Base-by-base conservation (phyloP, 2,329 filamentous ascomycete genomes). In the Colletotrichum sp. region DNA sequence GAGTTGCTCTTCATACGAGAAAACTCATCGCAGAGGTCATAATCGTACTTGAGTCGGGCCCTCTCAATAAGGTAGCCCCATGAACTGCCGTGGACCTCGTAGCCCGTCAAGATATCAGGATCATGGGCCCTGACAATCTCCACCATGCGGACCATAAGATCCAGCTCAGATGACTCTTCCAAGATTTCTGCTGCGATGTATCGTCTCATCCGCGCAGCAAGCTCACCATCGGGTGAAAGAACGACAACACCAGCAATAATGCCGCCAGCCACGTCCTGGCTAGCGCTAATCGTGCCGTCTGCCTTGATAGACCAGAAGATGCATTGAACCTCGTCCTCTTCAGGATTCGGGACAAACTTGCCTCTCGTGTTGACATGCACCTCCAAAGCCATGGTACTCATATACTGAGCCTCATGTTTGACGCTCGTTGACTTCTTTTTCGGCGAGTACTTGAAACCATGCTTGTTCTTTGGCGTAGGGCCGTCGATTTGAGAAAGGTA, bases 21-120 rank as follows among this genome's bases (percentile, higher is more conserved):
- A 76, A 99, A 92, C 81, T 98, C 96, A 78, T 98, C 94, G 78
- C 95, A 97, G 5, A 99, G 88, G 79, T 98, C 93, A 82, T 95
- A 97, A 77, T 98, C 96, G 80, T 96, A 98, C 82, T 96, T 95
- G 76, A 94, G 84, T 34, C 94, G 90, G 14, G 96, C 96, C 67
- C 97, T 92, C 85, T 99, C 96, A 64, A 98, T 96, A 48, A 99
- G 84, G 83, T 97, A 99, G 2, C 97, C 97, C 97, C 97, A 99
- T 1, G 96, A 98, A 74, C 92, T 90, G 69, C 96, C 95, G 81
- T 98, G 96, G 0, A 98, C 96, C 83, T 99, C 97, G 79, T 97
- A 99, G 0, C 97, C 97, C 1, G 96, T 97, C 56, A 99, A 87
- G 32, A 99, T 94, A 80, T 99, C 97, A 0, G 97, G 97, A 82